phyloP scores from a whole-genome alignment of 768 basidiomycete species.

The Termitomyces sp. region DNA sequence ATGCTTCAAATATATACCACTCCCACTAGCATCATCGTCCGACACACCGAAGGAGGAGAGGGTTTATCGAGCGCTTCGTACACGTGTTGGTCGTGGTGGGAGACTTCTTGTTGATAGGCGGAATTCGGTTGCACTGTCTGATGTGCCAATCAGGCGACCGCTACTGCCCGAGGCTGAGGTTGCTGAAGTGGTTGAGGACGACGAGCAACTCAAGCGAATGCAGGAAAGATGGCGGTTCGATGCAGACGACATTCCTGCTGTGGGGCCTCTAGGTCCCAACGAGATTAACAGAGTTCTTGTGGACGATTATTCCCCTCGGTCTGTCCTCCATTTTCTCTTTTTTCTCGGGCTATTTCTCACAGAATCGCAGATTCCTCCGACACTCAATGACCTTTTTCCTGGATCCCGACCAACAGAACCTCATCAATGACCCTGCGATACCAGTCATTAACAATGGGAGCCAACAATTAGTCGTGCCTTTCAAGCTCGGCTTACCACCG shows the following conservation, averaged over 20 bases:
- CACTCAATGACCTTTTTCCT: background rate
- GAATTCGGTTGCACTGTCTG: slow-evolving; percentile 26
- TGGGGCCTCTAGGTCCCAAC: background rate
- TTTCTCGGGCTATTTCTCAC: background rate
- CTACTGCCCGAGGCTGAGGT: background rate
- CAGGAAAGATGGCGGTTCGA: slow-evolving; percentile 1
- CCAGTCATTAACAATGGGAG: background rate
- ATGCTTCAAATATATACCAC: slow-evolving; percentile 52
- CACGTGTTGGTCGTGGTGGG: slow-evolving; percentile 82
- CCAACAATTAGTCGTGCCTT: background rate
- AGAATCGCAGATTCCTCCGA: background rate
- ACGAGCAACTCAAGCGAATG: background rate
- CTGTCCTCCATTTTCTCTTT: background rate
- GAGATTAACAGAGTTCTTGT: background rate
- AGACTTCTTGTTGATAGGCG: slow-evolving; percentile 75
- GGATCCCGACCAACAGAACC: background rate
- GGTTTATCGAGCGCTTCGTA: slow-evolving; percentile 52
- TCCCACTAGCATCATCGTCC: background rate
- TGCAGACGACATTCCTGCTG: background rate
- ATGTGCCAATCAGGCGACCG: background rate
- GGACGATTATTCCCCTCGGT: slow-evolving; percentile 2
- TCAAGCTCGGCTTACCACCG: background rate
- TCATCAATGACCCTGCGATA: background rate
- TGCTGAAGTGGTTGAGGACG: background rate
- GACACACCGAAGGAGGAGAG: slow-evolving; percentile 25